phyloP scores from a whole-genome alignment of 192 early-diverging fungal species.

The Haplosporangium gracile region DNA sequence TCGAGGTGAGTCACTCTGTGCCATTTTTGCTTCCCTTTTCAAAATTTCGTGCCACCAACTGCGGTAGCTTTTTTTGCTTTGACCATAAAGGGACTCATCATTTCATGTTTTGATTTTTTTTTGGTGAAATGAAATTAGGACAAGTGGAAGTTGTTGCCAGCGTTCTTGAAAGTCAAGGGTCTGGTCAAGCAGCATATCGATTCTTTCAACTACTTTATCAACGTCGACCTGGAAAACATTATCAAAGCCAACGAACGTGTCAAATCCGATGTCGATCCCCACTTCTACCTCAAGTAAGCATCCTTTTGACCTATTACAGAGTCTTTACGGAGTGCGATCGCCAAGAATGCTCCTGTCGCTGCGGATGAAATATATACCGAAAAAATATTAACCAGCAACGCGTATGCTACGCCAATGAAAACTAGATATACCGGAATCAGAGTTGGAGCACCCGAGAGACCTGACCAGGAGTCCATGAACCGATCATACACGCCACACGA shows the following conservation, averaged over 20 bases:
- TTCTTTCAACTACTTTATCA: slow-evolving; percentile 99
- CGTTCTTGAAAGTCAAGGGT: slow-evolving; percentile 97
- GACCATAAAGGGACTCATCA: too few species aligned
- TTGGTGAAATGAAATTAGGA: slow-evolving; percentile 67
- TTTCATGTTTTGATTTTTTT: neutral
- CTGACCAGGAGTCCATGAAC: slow-evolving; percentile 78
- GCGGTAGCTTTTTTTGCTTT: slow-evolving; percentile 10
- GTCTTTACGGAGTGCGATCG: neutral
- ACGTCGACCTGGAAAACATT: slow-evolving; percentile 95
- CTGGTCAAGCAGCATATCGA: slow-evolving; percentile 99
- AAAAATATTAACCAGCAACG: neutral
- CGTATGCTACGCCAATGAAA: too few species aligned
- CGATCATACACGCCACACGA: slow-evolving; percentile 92
- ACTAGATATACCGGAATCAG: slow-evolving; percentile 88
- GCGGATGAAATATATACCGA: neutral
- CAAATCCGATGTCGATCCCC: slow-evolving; percentile 92
- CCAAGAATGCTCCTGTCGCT: neutral
- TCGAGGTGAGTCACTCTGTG: slow-evolving; percentile 51
- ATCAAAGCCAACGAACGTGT: slow-evolving; percentile 92
- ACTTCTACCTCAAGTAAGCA: slow-evolving; percentile 89
- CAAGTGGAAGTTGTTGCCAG: slow-evolving; percentile 98
- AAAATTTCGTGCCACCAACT: slow-evolving; percentile 20
- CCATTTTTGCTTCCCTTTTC: neutral
- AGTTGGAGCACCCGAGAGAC: slow-evolving; percentile 84
- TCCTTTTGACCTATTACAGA: neutral